phyloP scores from a whole-genome alignment of 106 monocot species.

The Gastrodia elata region DNA sequence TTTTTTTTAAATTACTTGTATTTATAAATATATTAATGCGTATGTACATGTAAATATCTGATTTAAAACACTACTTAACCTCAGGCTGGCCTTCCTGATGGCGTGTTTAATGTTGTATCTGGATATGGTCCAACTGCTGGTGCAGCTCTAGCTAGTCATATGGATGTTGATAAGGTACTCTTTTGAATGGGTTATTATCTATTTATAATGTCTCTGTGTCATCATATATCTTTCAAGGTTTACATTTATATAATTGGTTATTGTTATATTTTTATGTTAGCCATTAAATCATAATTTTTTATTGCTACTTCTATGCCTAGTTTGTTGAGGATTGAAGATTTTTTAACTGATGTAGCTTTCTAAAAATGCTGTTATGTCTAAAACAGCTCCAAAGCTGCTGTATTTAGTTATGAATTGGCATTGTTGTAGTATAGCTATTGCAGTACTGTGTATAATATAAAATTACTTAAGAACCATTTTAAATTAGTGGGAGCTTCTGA shows the following conservation, averaged over 20 bases:
- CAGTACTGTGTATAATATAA: too few species aligned
- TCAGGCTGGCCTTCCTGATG: conserved; percentile 48
- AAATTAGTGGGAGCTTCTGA: too few species aligned
- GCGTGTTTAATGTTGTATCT: conserved; percentile 54
- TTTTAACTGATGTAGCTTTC: too few species aligned
- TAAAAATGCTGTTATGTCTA: too few species aligned
- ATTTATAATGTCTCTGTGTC: not conserved
- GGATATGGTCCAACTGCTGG: conserved; percentile 69
- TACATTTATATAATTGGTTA: not conserved
- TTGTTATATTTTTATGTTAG: not conserved
- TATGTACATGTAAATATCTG: not conserved
- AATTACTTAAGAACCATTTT: too few species aligned
- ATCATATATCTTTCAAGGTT: not conserved
- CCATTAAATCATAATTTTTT: not conserved
- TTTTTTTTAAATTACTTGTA: too few species aligned
- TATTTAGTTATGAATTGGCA: too few species aligned
- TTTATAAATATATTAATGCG: not conserved
- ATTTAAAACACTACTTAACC: not conserved
- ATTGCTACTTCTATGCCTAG: not conserved
- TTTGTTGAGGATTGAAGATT: not conserved
- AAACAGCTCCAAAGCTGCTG: too few species aligned
- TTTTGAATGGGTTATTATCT: not conserved
- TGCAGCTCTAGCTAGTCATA: conserved; percentile 63
- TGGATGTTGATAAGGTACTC: conserved; percentile 75
- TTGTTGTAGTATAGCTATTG: too few species aligned